Evolutionary conservation across 768 basidiomycete genomes (phyloP).

Genomic region (Termitomyces sp.): DNA sequence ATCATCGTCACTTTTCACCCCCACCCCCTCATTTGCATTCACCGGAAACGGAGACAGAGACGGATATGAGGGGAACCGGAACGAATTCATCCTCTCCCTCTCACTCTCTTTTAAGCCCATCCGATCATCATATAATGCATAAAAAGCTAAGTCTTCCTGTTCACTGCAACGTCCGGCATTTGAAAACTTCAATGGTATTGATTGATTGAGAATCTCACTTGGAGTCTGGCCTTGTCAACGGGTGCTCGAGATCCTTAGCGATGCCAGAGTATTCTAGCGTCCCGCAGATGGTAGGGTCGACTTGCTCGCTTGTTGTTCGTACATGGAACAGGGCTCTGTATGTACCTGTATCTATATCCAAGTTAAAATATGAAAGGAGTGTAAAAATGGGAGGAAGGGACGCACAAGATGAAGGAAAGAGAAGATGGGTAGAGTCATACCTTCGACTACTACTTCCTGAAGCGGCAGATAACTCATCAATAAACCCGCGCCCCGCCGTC

Average conservation of each 20-base stretch:
- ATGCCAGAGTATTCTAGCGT: neutral
- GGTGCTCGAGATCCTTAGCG: neutral
- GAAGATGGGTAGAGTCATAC: neutral
- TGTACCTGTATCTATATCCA: neutral
- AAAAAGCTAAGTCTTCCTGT: neutral
- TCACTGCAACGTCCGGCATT: neutral
- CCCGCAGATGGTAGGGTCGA: neutral
- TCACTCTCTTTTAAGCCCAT: neutral
- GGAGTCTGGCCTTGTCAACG: neutral
- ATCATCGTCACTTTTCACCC: neutral
- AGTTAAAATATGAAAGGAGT: neutral
- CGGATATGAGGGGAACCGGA: neutral
- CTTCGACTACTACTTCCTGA: neutral
- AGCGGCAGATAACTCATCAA: neutral
- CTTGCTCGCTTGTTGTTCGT: neutral
- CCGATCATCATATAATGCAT: neutral
- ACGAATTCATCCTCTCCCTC: neutral
- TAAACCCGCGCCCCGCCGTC: neutral
- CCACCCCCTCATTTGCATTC: neutral
- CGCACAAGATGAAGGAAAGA: neutral
- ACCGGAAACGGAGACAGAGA: neutral
- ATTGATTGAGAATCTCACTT: neutral
- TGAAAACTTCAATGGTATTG: neutral
- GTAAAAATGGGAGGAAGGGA: neutral
- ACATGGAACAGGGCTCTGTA: no score